Evolutionary conservation across 2,329 filamentous ascomycete genomes (phyloP), one percentile per base, ranked within the genome.

Genomic region (Tolypocladium inflatum): DNA sequence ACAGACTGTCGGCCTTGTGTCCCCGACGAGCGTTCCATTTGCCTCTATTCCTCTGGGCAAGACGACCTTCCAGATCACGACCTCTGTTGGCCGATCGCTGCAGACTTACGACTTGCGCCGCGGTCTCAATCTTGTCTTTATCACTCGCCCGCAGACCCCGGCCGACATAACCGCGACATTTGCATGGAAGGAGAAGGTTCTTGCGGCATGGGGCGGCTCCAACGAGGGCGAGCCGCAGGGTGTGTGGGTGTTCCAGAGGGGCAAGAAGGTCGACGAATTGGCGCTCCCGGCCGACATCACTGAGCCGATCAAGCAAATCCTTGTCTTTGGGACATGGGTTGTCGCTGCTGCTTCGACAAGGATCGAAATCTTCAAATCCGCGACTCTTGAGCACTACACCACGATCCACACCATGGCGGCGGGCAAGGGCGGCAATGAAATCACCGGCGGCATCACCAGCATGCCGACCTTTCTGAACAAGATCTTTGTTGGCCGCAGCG

Each of bases 391-490:
- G 71, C 90, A 97, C 71, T 96, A 97, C 73, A 96, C 93, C 0
- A 92, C 90, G 0, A 79, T 97, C 21, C 80, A 82, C 56, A 83
- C 82, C 5, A 79, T 82, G 60, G 76, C 81, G 1, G 75, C 79
- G 1, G 76, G 75, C 61, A 78, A 83, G 38, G 80, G 80, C 23
- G 82, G 83, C 57, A 87, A 85, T 64, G 77, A 86, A 63, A 84
- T 97, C 58, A 91, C 89, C 0, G 89, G 89, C 30, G 85, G 87
- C 55, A 81, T 96, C 64, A 88, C 86, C 69, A 95, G 84, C 66
- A 91, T 97, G 87, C 92, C 93, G 1, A 97, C 94, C 0, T 96
- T 91, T 72, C 74, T 99, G 60, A 99, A 99, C 79, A 99, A 99
- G 74, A 83, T 99, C 51, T 91, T 97, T 63, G 89, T 91, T 3